phyloP scores from a whole-genome alignment of 441 rosid genomes.

The Euphorbia schlechtendalii region DNA sequence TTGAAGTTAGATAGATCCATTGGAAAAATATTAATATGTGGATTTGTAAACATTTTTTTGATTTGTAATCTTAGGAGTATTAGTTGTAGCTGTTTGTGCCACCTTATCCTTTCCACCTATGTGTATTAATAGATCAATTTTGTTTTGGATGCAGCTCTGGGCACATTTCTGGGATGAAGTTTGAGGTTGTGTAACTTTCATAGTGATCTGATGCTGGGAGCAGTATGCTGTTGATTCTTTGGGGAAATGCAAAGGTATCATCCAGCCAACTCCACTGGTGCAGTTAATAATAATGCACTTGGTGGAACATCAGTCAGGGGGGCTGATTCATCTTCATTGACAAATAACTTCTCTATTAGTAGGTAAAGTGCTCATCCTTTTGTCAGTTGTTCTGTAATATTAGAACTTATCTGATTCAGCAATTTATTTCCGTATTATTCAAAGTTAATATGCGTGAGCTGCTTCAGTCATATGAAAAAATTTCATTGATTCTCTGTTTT shows the following conservation, averaged over 20 bases:
- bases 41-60: not conserved
- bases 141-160: constrained; percentile 2
- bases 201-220: constrained; percentile 59
- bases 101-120: not conserved
- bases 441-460: not conserved
- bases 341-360: constrained; percentile 51
- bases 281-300: constrained; percentile 76
- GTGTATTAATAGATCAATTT: not conserved
- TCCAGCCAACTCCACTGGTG: constrained; percentile 78
- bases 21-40: not conserved
- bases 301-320: constrained; percentile 86
- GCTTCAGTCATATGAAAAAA: not conserved
- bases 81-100: constrained; percentile 1
- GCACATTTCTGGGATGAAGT: constrained; percentile 26
- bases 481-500: not conserved
- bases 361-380: constrained; percentile 40
- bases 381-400: not conserved
- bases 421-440: not conserved
- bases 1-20: not conserved
- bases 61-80: not conserved
- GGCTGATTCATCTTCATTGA: constrained; percentile 67
- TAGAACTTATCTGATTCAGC: not conserved
- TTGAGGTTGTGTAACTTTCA: constrained; percentile 30
- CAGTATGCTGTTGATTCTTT: constrained; percentile 80
- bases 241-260: constrained; percentile 99